Evolutionary conservation across 208 protist genomes (phyloP), one percentile per base, ranked within the genome.

Genomic region (Lotmaria passim): DNA sequence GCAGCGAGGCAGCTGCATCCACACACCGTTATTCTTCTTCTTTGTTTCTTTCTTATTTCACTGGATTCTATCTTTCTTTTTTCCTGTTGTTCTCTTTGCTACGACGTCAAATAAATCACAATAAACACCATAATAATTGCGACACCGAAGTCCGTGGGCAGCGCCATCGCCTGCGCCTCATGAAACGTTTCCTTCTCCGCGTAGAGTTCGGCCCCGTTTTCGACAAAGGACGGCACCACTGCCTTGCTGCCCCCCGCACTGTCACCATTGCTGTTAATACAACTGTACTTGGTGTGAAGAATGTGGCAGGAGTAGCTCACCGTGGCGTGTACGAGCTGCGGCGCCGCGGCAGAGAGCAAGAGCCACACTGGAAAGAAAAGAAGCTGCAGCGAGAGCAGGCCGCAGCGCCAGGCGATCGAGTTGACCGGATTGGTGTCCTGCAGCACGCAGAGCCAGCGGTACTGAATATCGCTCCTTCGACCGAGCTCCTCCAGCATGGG

Each of bases 281-380:
- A 89, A 24, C 79, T 80, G 65, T 89, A 91, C 74, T 95, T 95
- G 63, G 82, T 83, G 51, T 81, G 59, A 0, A 91, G 51, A 48
- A 93, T 95, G 65, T 89, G 72, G 53, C 87, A 85, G n/a, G 70
- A 79, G 57, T 82, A 77, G 31, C 77, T 63, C 62, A 93, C 62
- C 26, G 78, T 95, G 24, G 87, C 80, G 74, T 95, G 90, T 50
- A 84, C 81, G 10, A 95, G 67, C 73, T 91, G 85, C n/a, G 90
- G 90, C 0, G 85, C 81, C 0, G 78, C 64, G 3, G 82, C 58
- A 17, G 85, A 79, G 19, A 93, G 69, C 19, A 90, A 58, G 23
- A 93, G 65, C 74, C 85, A 95, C 7, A 89, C 11, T 0, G 90
- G 90, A 48, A 95, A 93, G 17, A 90, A 46, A 0, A 81, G 28